These are phyloP conservation scores for Cladophialophora immunda DNA, from an alignment of 2,329 filamentous ascomycete genomes.

Conservation along the genomic window DNA sequence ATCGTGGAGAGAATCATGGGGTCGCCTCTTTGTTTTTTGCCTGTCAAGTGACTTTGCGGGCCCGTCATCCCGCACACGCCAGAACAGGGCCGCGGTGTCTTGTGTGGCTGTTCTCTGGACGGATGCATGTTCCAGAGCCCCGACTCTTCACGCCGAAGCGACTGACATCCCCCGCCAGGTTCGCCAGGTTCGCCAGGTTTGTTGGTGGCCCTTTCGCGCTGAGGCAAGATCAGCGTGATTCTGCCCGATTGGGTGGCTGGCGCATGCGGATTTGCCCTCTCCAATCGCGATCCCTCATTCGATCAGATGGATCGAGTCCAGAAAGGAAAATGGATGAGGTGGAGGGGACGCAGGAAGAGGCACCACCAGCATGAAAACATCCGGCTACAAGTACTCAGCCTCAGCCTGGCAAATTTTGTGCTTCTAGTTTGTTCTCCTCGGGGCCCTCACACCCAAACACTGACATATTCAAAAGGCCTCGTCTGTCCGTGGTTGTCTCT, in stretches of 20 bases:
- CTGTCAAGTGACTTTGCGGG: conserved; percentile 7
- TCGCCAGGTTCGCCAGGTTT: background rate
- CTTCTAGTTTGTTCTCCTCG: background rate
- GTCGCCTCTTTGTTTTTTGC: background rate
- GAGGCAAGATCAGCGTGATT: background rate
- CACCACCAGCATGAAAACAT: conserved; percentile 1
- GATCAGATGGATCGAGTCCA: background rate
- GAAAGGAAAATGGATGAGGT: background rate
- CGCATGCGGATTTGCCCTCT: background rate
- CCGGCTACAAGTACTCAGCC: conserved; percentile 2
- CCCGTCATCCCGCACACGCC: background rate
- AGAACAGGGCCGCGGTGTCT: background rate
- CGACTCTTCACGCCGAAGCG: background rate
- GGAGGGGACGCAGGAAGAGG: background rate
- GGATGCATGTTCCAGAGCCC: background rate
- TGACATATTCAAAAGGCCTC: background rate
- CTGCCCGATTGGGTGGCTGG: background rate
- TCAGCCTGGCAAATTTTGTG: background rate
- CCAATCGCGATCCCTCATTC: conserved; percentile 4
- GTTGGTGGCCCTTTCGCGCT: background rate
- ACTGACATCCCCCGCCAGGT: background rate
- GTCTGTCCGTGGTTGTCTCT: background rate
- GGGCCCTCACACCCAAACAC: background rate
- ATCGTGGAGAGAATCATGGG: conserved; percentile 3
- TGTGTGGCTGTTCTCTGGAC: background rate